Percentiles rank a stretch among this genome's conserved stretches.
Evolutionary conservation across 192 early-diverging fungal species (phyloP).

Genomic region (Tieghemiomyces parasiticus): DNA sequence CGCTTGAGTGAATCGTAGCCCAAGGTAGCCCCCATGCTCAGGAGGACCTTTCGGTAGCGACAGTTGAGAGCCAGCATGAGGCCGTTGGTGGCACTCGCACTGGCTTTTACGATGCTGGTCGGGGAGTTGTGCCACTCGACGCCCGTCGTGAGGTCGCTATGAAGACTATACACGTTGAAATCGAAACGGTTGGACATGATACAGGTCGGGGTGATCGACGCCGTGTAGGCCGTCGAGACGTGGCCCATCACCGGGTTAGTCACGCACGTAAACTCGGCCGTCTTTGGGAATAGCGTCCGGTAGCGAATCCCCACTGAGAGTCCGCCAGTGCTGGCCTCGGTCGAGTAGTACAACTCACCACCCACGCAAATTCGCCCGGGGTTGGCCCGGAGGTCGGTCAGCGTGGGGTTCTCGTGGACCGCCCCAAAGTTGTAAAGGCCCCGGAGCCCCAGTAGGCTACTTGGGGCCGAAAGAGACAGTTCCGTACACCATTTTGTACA

Average conservation of each 20-base stretch:
- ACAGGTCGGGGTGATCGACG: constrained; percentile 51
- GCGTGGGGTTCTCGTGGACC: neutral
- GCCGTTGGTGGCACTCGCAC: constrained; percentile 30
- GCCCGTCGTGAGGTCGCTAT: constrained; percentile 79
- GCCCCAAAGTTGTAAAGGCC: constrained; percentile 62
- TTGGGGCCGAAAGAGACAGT: constrained; percentile 55
- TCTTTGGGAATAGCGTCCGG: constrained; percentile 34
- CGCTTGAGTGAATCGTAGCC: neutral
- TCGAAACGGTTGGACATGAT: constrained; percentile 72
- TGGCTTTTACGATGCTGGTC: constrained; percentile 35
- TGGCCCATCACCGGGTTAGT: constrained; percentile 92
- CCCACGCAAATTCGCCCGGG: constrained; percentile 20
- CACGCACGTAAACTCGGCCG: constrained; percentile 45
- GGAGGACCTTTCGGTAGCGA: constrained; percentile 8
- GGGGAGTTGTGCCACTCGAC: constrained; percentile 56
- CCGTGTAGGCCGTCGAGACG: constrained; percentile 65
- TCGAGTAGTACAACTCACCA: constrained; percentile 56
- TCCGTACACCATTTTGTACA: constrained; percentile 59
- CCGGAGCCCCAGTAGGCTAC: constrained; percentile 64
- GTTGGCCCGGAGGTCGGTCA: neutral
- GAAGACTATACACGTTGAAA: constrained; percentile 82
- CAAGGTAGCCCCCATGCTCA: constrained; percentile 3
- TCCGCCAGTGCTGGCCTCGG: constrained; percentile 78
- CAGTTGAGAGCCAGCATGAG: constrained; percentile 8
- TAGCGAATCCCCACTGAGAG: constrained; percentile 54